Base-by-base conservation (phyloP, 2,329 filamentous ascomycete species). In the Fusarium pilosicola region DNA sequence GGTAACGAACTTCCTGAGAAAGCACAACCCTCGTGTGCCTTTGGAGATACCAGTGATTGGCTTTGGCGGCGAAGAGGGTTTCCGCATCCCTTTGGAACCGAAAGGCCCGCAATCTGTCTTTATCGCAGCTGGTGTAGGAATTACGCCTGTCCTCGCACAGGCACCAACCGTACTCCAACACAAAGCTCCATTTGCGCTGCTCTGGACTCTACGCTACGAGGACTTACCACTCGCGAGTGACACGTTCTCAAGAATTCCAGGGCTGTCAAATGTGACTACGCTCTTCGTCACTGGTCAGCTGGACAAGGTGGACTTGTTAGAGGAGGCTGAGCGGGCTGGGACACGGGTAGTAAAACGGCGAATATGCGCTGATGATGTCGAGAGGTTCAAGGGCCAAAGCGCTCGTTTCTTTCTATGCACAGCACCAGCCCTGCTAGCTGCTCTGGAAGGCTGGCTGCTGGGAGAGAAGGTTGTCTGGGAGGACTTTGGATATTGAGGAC, bases 111-210 rank as follows among this genome's bases (percentile, higher is more conserved):
- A 39, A 81, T 73, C 83, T 4, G 82, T 90, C 2, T 96, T 95
- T 73, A 81, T 97, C 7, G 93, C 93, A 11, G 93, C 89, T 0
- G 94, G 94, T 7, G 93, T 97, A 12, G 94, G 94, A 0, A 94
- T 97, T 69, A 97, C 94, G 34, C 94, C 94, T 4, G 76, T 96
- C 7, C 84, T 97, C n/a, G 90, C 91, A 1, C 92, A 94, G 75
- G 86, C 90, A n/a, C 77, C 78, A 0, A 84, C 83, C 1, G 81
- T 87, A 11, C 78, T 94, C 5, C 70, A 63, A 14, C 66, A 63
- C 2, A 76, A 73, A 10, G 75, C 79, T 3, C 78, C 80, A 7
- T 79, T 96, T 42, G 82, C 77, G 32, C 79, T 96, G 9, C 84
- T 94, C 4, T 97, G 94, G 94, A 91, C 89, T 4, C 74, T 95